phyloP scores from a whole-genome alignment of 2,329 filamentous ascomycete species.

The Ophiosphaerella herpotricha region DNA sequence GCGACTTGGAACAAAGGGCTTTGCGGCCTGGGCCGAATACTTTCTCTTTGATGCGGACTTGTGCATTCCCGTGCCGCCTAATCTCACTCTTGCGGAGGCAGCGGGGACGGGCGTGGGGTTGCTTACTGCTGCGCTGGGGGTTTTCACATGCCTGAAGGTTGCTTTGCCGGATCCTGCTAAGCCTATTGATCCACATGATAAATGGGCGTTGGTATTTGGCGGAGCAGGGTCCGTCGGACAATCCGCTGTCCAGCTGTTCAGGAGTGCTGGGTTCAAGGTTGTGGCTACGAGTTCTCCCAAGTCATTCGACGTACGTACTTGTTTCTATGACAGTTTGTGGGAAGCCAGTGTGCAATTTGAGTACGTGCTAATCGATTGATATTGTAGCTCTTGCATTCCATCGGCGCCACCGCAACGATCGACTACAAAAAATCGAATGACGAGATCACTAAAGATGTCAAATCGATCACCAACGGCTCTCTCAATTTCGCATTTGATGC shows the following conservation, averaged over 20 bases:
- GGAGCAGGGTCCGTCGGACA: conserved; percentile 41
- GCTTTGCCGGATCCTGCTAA: conserved; percentile 11
- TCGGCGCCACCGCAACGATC: conserved; percentile 33
- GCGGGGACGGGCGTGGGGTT: conserved; percentile 32
- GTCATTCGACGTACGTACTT: conserved; percentile 24
- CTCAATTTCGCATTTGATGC: conserved; percentile 38
- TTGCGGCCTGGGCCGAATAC: conserved; percentile 34
- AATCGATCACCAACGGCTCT: conserved; percentile 30
- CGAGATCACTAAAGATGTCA: conserved; percentile 32
- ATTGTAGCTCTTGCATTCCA: conserved; percentile 27
- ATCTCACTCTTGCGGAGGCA: conserved; percentile 33
- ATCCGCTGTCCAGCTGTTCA: conserved; percentile 38
- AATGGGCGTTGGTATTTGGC: conserved; percentile 43
- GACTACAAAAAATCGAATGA: conserved; percentile 36
- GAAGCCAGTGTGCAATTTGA: no score
- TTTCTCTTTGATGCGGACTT: conserved; percentile 38
- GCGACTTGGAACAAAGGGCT: conserved; percentile 28
- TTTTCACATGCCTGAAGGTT: conserved; percentile 13
- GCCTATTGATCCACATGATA: conserved; percentile 19
- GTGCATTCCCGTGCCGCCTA: conserved; percentile 35
- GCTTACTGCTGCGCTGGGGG: conserved; percentile 17
- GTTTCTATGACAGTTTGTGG: no score
- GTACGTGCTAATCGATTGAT: no score
- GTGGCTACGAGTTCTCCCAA: conserved; percentile 36
- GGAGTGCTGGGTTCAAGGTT: conserved; percentile 37